A percentile compares a stretch with the other conserved stretches of the same genome.
These are phyloP conservation scores for Chaetothyriales sp. DNA, from an alignment of 2,329 filamentous ascomycete genomes.

Conservation along the genomic window DNA sequence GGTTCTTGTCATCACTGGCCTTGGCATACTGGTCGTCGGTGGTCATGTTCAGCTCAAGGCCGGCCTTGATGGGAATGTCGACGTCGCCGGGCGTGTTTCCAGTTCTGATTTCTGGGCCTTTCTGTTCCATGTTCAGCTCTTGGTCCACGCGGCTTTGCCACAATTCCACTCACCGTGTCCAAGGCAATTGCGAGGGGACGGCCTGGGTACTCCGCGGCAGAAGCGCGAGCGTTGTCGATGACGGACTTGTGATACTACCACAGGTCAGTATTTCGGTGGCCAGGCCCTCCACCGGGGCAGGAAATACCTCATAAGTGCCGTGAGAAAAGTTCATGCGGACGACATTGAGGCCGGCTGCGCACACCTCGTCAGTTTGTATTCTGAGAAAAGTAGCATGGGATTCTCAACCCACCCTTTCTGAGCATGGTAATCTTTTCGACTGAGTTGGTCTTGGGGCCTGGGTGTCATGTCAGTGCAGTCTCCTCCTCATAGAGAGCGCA, in stretches of 20 bases:
- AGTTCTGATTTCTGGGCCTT: conserved; percentile 77
- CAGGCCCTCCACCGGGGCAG: neutral
- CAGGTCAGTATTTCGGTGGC: conserved; percentile 9
- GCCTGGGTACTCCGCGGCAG: conserved; percentile 61
- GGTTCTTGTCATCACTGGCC: conserved; percentile 74
- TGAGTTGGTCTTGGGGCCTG: conserved; percentile 93
- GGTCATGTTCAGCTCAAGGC: conserved; percentile 83
- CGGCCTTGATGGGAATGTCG: conserved; percentile 68
- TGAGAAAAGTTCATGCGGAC: conserved; percentile 99
- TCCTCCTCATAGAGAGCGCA: neutral
- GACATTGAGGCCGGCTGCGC: conserved; percentile 72
- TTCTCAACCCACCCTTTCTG: conserved; percentile 46
- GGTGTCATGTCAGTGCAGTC: neutral
- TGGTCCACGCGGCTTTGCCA: too few relatives aligned
- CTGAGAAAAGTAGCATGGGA: neutral
- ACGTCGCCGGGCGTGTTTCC: conserved; percentile 55
- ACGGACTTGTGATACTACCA: conserved; percentile 84
- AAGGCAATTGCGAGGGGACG: conserved; percentile 92
- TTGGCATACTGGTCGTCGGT: conserved; percentile 88
- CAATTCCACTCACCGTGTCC: conserved; percentile 45
- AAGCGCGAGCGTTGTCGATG: conserved; percentile 85
- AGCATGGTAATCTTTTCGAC: conserved; percentile 93
- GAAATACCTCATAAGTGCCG: conserved; percentile 59
- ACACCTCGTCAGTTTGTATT: conserved; percentile 7
- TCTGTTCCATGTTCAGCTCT: conserved; percentile 26